phyloP scores from a whole-genome alignment of 495 filamentous ascomycete species.

The Cladorrhinum samala region DNA sequence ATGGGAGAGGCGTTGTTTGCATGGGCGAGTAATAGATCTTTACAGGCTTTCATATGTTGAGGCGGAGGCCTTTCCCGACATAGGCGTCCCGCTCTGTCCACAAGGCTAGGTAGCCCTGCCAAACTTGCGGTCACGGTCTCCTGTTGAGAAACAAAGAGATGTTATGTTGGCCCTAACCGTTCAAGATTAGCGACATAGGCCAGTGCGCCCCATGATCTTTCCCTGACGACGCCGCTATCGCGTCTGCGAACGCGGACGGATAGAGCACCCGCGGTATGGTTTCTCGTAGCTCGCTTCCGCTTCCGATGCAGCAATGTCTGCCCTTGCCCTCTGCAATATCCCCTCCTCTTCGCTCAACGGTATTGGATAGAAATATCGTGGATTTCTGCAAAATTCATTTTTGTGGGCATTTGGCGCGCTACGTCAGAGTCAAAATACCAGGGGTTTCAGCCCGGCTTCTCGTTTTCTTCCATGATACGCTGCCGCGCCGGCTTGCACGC shows the following conservation, averaged over 20 bases:
- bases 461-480: constrained; percentile 26
- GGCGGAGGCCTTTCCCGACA: too few species aligned
- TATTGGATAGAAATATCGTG: constrained; percentile 27
- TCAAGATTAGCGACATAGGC: neutral
- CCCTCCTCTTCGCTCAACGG: constrained; percentile 12
- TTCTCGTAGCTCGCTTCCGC: neutral
- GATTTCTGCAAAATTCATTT: constrained; percentile 16
- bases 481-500: constrained; percentile 17
- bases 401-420: constrained; percentile 24
- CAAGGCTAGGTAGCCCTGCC: too few species aligned
- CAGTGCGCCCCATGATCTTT: neutral
- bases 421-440: constrained; percentile 25
- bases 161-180: too few species aligned
- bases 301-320: neutral
- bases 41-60: neutral
- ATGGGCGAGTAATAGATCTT: too few species aligned
- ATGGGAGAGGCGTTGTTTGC: too few species aligned
- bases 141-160: neutral
- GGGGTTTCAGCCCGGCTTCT: constrained; percentile 5
- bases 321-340: constrained; percentile 10
- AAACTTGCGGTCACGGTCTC: constrained; percentile 1
- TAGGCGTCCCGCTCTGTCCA: too few species aligned
- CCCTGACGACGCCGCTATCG: neutral
- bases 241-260: neutral
- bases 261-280: neutral